Percentiles rank a stretch among this genome's conserved stretches.
These are phyloP conservation scores for Mycena haematopus DNA, from an alignment of 768 basidiomycete genomes.

Conservation along the genomic window DNA sequence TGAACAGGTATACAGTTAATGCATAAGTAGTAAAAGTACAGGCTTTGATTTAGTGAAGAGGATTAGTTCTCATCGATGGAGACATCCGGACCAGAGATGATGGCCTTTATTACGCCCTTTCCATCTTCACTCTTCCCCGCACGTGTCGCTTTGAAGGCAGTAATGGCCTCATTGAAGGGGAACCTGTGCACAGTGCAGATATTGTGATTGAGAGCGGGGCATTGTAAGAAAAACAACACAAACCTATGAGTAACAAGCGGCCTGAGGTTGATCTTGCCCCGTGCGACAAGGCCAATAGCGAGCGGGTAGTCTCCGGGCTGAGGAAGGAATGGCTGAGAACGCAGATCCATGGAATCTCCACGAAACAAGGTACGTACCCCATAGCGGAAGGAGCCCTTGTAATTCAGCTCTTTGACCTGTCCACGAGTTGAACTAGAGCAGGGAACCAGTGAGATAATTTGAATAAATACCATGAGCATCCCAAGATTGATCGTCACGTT, in stretches of 20 bases:
- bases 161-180: conserved; percentile 75
- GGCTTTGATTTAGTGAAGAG: not conserved
- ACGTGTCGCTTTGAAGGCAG: conserved; percentile 84
- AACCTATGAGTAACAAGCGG: conserved; percentile 90
- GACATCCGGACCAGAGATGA: conserved; percentile 84
- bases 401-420: conserved; percentile 70
- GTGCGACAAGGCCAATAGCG: conserved; percentile 82
- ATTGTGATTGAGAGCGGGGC: not conserved
- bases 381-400: conserved; percentile 95
- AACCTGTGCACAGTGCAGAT: conserved; percentile 50
- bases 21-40: not conserved
- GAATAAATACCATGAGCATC: conserved; percentile 50
- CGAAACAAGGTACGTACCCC: conserved; percentile 52
- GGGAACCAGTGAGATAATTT: not conserved
- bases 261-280: conserved; percentile 85
- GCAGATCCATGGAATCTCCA: not conserved
- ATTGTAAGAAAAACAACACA: conserved; percentile 23
- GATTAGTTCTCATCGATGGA: conserved; percentile 47
- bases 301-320: conserved; percentile 87
- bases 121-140: conserved; percentile 86
- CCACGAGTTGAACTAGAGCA: not conserved
- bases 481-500: conserved; percentile 79
- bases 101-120: conserved; percentile 86
- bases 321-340: conserved; percentile 3
- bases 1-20: not conserved